Base-by-base conservation (phyloP, 371 early-diverging fungal genomes). In the Lichtheimia corymbifera region DNA sequence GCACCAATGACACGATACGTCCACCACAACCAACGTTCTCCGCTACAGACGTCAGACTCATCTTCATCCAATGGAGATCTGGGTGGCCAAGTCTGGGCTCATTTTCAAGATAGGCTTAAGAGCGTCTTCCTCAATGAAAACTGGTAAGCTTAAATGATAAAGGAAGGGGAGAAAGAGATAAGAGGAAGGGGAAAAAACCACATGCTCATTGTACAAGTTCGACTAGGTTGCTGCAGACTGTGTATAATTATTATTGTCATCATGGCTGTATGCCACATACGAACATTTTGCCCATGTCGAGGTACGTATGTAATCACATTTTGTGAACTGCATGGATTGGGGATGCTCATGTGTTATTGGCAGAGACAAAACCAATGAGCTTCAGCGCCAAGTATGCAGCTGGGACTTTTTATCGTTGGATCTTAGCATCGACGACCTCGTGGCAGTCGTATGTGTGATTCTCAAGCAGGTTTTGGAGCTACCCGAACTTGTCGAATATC, bases 371-470 rank as follows among this genome's bases (percentile, higher is more conserved):
- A 71, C 66, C 12, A 63, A 59, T 17, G 51, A 66, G 54, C 68
- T 84, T 3, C 70, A 66, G 53, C 56, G 57, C 28, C 70, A 72
- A 52, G 63, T 87, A 3, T 71, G 83, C 22, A 85, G 83, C 42
- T 88, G 89, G 89, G 81, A 83, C 28, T 86, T 87, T 66, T 67
- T 73, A 55, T 83, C 89, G 9, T 75, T 83, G 54, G 82, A 85
- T 54, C 59, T 87, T 18, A 64, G 68, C 14, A 77, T 83, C 35
- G 74, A 74, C 24, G 86, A 86, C 49, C 63, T 87, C 49, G 73
- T 87, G 43, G 83, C 84, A 25, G 81, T 84, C 43, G 85, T 83
- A 0, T 76, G 77, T 30, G 66, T 88, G 52, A 82, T 87, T 42
- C 71, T 87, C 56, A 73, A 82, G 59, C 85, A 88, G 55, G 80